Base-by-base conservation (phyloP, 805 yeast genomes). In the Barnettozyma californica region DNA sequence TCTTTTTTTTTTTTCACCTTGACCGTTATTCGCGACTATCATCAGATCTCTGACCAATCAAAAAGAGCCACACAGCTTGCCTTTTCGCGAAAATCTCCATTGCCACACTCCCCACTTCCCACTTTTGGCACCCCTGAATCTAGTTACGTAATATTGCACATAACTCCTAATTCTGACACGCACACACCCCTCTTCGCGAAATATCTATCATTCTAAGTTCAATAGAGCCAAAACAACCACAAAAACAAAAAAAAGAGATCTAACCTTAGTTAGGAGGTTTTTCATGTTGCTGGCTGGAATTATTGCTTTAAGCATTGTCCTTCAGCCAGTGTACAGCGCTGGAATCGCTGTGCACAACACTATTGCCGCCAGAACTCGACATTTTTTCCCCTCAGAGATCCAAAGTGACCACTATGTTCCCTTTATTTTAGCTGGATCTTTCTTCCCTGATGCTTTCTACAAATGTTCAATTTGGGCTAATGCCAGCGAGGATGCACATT, bases 401-500 rank as follows among this genome's bases (percentile, higher is more conserved):
- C 57, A 61, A 25, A 18, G 34, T 1, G 34, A 29, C 5, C 54
- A 53, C 4, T 61, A 57, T 26, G 40, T 56, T 3, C 60, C 69
- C 3, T 70, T 62, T 42, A 53, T 74, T n/a, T 63, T 77, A 14
- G 75, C 84, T 1, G 90, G 89, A 0, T 73, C 85, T 0, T 83
- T 84, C 58, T 80, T 77, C 56, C 90, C 90, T 0, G 90, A 84
- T 60, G 78, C 84, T 0, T 77, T 82, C 56, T 84, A 84, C 61
- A 69, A 76, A 33, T 84, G 89, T 60, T 43, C 47, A 8, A 63
- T 75, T 44, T 79, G 76, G 4, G 57, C 64, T 23, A 71, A 73
- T 10, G 73, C 74, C 2, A 84, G 86, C 4, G 90, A 84, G 60
- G 75, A 68, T 26, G 69, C 82, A 0, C 89, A 83, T 58, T 83